Evolutionary conservation across 1,284 basidiomycete species (phyloP).

Genomic region (Pseudomicrostroma phylloplanum): DNA sequence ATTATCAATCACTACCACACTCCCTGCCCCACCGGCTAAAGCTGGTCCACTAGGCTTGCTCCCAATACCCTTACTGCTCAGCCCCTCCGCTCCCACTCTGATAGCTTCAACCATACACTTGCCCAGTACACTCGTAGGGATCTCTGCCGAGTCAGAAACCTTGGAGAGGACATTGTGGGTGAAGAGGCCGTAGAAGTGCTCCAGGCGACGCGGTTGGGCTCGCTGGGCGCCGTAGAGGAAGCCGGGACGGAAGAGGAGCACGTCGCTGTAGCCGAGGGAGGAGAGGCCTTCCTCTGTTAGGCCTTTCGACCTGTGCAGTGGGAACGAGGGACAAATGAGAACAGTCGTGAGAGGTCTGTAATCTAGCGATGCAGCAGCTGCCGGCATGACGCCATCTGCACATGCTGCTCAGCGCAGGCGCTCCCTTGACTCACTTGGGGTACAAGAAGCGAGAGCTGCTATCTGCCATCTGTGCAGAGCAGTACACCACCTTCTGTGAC

Average conservation of each 20-base stretch:
- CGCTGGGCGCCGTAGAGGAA: conserved; percentile 53
- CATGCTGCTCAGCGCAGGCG: background rate
- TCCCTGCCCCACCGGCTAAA: background rate
- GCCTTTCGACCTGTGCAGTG: conserved; percentile 59
- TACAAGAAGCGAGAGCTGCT: conserved; percentile 31
- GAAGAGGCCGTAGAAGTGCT: conserved; percentile 25
- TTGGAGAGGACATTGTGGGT: conserved; percentile 4
- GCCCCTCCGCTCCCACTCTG: conserved; percentile 12
- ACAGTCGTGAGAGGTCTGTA: conserved; percentile 43
- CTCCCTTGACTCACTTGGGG: conserved; percentile 1
- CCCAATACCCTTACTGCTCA: conserved; percentile 7
- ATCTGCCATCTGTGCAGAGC: conserved; percentile 56
- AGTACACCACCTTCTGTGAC: conserved; percentile 62
- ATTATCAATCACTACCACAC: conserved; percentile 14
- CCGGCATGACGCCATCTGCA: no score
- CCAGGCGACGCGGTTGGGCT: conserved; percentile 48
- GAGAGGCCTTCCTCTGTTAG: conserved; percentile 66
- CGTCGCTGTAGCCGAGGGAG: conserved; percentile 62
- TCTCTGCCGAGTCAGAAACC: conserved; percentile 11
- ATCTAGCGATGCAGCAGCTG: conserved; percentile 22
- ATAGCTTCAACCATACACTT: conserved; percentile 24
- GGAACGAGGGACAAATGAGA: conserved; percentile 5
- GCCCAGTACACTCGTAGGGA: conserved; percentile 17
- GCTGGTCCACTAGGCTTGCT: background rate
- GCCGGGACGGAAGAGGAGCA: conserved; percentile 64